Conservation (phyloP, 2,329 filamentous ascomycete species). For the Stemphylium vesicarium region DNA sequence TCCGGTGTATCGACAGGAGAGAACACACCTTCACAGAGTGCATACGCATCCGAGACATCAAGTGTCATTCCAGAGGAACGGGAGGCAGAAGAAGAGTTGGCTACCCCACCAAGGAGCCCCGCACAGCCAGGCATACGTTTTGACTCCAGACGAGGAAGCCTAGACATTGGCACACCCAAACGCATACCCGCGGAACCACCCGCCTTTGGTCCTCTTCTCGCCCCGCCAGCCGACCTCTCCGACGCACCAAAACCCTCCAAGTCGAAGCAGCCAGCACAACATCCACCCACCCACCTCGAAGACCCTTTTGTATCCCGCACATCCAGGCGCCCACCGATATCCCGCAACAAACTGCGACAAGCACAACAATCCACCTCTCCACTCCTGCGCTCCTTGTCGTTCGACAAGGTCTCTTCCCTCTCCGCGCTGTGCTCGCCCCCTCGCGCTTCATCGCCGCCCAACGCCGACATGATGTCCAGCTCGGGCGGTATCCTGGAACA, state of each 20-base stretch:
- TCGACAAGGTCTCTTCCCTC: constrained; percentile 39
- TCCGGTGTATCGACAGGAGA: constrained; percentile 61
- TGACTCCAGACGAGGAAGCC: constrained; percentile 31
- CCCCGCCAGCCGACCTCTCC: constrained; percentile 36
- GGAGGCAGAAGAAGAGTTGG: constrained; percentile 40
- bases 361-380: constrained; percentile 44
- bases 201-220: constrained; percentile 29
- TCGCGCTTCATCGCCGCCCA: constrained; percentile 30
- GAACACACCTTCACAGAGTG: constrained; percentile 57
- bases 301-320: constrained; percentile 18
- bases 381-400: constrained; percentile 45
- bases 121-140: constrained; percentile 28
- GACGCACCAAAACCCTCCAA: constrained; percentile 33
- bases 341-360: constrained; percentile 38
- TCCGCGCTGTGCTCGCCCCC: constrained; percentile 36
- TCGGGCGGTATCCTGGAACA: constrained; percentile 70
- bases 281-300: constrained; percentile 11
- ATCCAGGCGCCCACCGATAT: constrained; percentile 38
- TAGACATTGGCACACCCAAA: constrained; percentile 35
- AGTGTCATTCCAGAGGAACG: constrained; percentile 45
- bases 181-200: constrained; percentile 24
- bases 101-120: constrained; percentile 42
- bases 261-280: constrained; percentile 21
- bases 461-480: constrained; percentile 29
- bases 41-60: constrained; percentile 64